Percentiles rank a stretch among this genome's conserved stretches.
Conservation (phyloP, 1,284 basidiomycete genomes). For the Apiotrichum brassicae region DNA sequence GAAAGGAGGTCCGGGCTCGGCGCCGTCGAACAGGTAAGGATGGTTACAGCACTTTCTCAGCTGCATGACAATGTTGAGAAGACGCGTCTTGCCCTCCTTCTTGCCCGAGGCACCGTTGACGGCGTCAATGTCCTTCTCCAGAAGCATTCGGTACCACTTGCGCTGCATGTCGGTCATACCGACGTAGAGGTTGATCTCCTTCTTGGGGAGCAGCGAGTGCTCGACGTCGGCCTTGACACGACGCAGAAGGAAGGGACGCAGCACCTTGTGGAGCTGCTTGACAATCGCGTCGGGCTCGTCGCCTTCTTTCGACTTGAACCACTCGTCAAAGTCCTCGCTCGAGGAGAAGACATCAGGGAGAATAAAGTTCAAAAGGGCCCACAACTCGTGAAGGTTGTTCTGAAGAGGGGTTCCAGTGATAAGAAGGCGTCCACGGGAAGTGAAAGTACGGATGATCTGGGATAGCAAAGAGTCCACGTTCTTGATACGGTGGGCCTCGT, state of each 20-base stretch:
- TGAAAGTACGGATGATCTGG: constrained; percentile 90
- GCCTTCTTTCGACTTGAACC: constrained; percentile 68
- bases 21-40: constrained; percentile 72
- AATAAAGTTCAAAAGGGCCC: constrained; percentile 91
- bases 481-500: constrained; percentile 99
- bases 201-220: constrained; percentile 92
- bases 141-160: constrained; percentile 91
- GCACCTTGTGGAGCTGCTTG: constrained; percentile 93
- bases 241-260: constrained; percentile 88
- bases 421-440: constrained; percentile 77
- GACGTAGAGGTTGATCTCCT: constrained; percentile 98
- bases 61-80: constrained; percentile 99
- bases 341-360: constrained; percentile 56
- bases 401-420: constrained; percentile 97
- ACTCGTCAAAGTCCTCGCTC: constrained; percentile 72
- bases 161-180: constrained; percentile 97
- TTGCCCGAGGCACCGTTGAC: constrained; percentile 94
- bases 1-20: constrained; percentile 95
- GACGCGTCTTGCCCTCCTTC: constrained; percentile 95
- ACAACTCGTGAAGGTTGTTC: constrained; percentile 96
- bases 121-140: constrained; percentile 98
- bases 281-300: constrained; percentile 79
- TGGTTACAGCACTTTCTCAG: constrained; percentile 58
- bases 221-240: constrained; percentile 97
- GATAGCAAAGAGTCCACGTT: constrained; percentile 95